Conservation (phyloP, 2,329 filamentous ascomycete species). For the Claviceps cyperi region DNA sequence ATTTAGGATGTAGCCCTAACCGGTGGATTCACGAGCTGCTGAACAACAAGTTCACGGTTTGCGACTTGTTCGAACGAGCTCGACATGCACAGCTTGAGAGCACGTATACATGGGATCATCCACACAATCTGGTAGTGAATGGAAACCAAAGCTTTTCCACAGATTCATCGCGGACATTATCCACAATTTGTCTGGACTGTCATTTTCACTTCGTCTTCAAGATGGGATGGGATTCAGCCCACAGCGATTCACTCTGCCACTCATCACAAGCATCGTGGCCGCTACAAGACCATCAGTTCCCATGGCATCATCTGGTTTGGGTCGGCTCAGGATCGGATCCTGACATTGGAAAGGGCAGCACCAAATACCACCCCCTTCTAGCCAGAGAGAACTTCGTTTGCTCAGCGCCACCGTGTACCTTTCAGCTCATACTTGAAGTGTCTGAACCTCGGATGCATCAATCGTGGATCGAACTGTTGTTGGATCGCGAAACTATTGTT, state of each 20-base stretch:
- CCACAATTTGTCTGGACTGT: conserved; percentile 25
- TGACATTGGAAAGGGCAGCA: conserved; percentile 11
- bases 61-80: conserved; percentile 22
- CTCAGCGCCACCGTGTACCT: conserved; percentile 26
- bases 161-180: conserved; percentile 15
- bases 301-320: conserved; percentile 26
- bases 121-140: conserved; percentile 23
- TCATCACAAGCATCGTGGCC: conserved; percentile 20
- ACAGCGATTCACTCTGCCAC: conserved; percentile 17
- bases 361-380: conserved; percentile 25
- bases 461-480: conserved; percentile 28
- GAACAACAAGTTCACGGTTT: conserved; percentile 22
- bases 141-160: conserved; percentile 24
- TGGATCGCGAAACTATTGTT: conserved; percentile 29
- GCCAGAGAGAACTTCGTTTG: conserved; percentile 26
- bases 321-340: conserved; percentile 16
- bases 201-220: conserved; percentile 28
- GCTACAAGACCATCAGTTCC: conserved; percentile 19
- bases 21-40: conserved; percentile 27
- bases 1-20: conserved; percentile 22
- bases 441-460: conserved; percentile 31
- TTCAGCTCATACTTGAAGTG: conserved; percentile 31
- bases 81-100: conserved; percentile 15
- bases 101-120: conserved; percentile 20
- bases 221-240: conserved; percentile 18